Evolutionary conservation across 495 filamentous ascomycete genomes (phyloP), one percentile per base, ranked within the genome.

Genomic region (Xylaria palmicola): DNA sequence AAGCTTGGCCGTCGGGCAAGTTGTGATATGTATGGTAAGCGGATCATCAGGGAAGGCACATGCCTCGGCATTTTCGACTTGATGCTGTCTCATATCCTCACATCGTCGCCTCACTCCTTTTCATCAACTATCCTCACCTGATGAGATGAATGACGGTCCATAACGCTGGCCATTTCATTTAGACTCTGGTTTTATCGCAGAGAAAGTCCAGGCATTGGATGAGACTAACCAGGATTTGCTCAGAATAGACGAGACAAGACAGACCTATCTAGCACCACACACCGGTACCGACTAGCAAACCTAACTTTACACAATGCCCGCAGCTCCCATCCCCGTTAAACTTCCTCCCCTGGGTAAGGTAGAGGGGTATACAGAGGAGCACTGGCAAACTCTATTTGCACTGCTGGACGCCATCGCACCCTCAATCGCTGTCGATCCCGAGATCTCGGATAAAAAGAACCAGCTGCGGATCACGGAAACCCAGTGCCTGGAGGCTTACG

Each of bases 371-470:
- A 57, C 65, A 27, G 62, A 71, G 56, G 67, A 69, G 20, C 74
- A 75, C 63, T 76, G 74, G 74, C 43, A 65, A 52, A 65, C 70
- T 19, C 41, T 77, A 22, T 60, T 74, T 22, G 62, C 72, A 2
- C 43, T 76, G 30, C 36, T 76, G 15, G 73, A 77, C 55, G 75
- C 74, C 20, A 34, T 70, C 26, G 53, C 74, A 15, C 73, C 74
- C 6, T 71, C 71, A 13, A 71, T 77, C 39, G 66, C 67, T 26
- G 57, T 65, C 9, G 68, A 68, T 27, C 54, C 74, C 4, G 58
- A 52, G 5, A 45, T 37, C 30, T 62, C 62, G 19, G 66, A 76
- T 30, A 40, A 20, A 20, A 65, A 65, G 13, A 59, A 40, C 19
- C 71, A 76, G 39, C 41, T 71, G 19, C 56, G 39, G 1, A 66